phyloP scores from a whole-genome alignment of 495 filamentous ascomycete species.

The Aspergillus olivimuriae region DNA sequence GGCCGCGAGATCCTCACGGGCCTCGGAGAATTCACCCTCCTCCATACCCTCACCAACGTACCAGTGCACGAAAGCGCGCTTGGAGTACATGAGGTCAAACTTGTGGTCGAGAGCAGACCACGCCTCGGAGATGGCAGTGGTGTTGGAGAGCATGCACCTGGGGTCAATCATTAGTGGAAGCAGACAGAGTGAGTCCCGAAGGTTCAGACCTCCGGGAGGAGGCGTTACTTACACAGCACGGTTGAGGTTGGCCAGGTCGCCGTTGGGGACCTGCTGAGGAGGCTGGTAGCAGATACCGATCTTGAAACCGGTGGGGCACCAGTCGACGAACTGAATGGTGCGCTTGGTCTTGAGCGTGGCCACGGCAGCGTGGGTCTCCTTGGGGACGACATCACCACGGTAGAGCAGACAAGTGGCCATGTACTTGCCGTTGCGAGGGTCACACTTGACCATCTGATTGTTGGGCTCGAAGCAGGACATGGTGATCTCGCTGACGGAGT shows the following conservation, averaged over 20 bases:
- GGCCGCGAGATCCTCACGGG: conserved; percentile 94
- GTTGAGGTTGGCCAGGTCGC: conserved; percentile 94
- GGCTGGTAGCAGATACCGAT: conserved; percentile 99
- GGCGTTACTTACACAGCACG: conserved; percentile 78
- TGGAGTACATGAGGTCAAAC: conserved; percentile 99
- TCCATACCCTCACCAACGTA: conserved; percentile 99
- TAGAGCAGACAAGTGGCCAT: conserved; percentile 98
- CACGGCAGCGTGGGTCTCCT: conserved; percentile 86
- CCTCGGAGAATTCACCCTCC: conserved; percentile 99
- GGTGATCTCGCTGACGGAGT: conserved; percentile 61
- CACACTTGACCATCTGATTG: conserved; percentile 99
- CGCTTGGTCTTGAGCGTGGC: conserved; percentile 96
- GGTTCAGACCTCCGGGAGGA: no score
- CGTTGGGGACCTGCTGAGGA: conserved; percentile 89
- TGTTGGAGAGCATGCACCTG: conserved; percentile 99
- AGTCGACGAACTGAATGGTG: conserved; percentile 98
- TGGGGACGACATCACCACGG: conserved; percentile 96
- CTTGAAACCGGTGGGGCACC: conserved; percentile 99
- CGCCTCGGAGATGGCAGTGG: conserved; percentile 96
- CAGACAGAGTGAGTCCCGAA: no score
- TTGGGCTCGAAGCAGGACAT: conserved; percentile 69
- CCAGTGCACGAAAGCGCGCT: conserved; percentile 99
- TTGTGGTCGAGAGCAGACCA: conserved; percentile 97
- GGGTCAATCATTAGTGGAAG: conserved; percentile 15
- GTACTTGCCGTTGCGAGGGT: conserved; percentile 98